A percentile compares a stretch with the other conserved stretches of the same genome.
These are phyloP conservation scores for Rutstroemia sydowiana DNA, from an alignment of 2,329 filamentous ascomycete species.

Conservation along the genomic window DNA sequence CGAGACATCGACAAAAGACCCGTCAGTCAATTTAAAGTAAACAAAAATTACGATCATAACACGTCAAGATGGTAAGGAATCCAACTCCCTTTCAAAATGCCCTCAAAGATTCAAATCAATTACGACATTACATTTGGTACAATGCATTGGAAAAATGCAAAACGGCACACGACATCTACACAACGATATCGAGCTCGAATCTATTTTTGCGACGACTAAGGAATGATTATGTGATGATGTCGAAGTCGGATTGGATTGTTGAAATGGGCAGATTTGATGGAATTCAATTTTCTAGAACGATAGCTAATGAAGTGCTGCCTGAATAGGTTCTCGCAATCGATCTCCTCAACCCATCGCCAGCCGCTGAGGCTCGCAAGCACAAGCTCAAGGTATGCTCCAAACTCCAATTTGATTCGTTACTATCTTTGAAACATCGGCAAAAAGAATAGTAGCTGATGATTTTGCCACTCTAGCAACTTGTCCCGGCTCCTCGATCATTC, in stretches of 20 bases:
- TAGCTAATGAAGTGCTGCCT: conserved; percentile 41
- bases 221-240: conserved; percentile 9
- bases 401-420: not conserved
- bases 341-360: conserved; percentile 97
- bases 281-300: conserved; percentile 17
- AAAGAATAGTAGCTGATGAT: conserved; percentile 7
- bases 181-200: conserved; percentile 10
- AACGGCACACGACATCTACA: conserved; percentile 26
- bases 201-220: conserved; percentile 2
- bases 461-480: conserved; percentile 60
- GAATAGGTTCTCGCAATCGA: conserved; percentile 98
- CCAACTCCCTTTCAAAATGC: conserved; percentile 6
- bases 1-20: conserved; percentile 29
- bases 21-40: conserved; percentile 26
- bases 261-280: conserved; percentile 22
- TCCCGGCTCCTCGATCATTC: conserved; percentile 95
- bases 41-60: conserved; percentile 38
- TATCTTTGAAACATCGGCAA: not conserved
- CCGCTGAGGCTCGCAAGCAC: conserved; percentile 99
- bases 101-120: conserved; percentile 9
- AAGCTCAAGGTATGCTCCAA: conserved; percentile 87
- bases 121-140: conserved; percentile 11
- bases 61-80: conserved; percentile 62
- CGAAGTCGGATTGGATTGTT: not conserved
- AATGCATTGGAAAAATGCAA: conserved; percentile 13